phyloP scores from a whole-genome alignment of 2,329 filamentous ascomycete genomes.

The Fusarium bactridioides region DNA sequence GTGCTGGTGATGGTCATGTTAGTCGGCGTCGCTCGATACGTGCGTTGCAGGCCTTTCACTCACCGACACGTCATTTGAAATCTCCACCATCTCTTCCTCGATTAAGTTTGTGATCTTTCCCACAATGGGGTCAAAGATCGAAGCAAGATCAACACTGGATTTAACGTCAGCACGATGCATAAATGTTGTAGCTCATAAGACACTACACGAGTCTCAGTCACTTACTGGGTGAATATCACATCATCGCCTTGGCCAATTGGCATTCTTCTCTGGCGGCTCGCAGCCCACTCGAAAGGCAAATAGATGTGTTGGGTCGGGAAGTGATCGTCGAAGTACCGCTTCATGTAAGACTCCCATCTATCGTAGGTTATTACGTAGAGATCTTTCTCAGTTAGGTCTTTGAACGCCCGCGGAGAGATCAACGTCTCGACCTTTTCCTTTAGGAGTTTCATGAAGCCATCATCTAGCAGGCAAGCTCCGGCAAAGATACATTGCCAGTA shows the following conservation, averaged over 20 bases:
- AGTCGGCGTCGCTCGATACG: background rate
- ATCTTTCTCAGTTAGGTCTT: rapidly evolving
- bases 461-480: rapidly evolving
- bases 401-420: background rate
- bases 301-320: rapidly evolving
- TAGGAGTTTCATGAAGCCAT: rapidly evolving
- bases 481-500: background rate
- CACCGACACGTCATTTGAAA: background rate
- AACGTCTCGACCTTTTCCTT: background rate
- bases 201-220: background rate
- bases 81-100: background rate
- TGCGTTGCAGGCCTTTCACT: background rate
- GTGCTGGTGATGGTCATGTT: background rate
- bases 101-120: background rate
- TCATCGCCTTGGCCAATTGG: background rate
- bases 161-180: background rate
- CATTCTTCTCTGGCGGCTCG: background rate
- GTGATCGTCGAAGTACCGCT: too few relatives aligned
- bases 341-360: too few relatives aligned
- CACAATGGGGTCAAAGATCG: background rate
- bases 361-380: too few relatives aligned
- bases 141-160: background rate
- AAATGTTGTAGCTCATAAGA: background rate
- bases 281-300: background rate
- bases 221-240: background rate